Base-by-base conservation (phyloP, 2,329 filamentous ascomycete species). In the Fusarium tjaetaba region DNA sequence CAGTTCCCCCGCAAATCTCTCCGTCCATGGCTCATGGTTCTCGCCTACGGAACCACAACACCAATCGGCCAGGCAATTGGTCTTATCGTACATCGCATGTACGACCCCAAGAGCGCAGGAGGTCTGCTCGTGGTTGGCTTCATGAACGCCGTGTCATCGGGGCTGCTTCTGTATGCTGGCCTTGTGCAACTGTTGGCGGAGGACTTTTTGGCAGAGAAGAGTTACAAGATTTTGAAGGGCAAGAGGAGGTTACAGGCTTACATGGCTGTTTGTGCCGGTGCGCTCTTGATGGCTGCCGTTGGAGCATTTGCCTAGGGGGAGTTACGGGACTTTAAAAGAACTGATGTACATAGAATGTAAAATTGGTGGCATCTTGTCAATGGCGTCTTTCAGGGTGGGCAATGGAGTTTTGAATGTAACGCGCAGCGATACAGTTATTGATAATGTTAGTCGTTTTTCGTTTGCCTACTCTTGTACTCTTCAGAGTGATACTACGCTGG, bases 51-150 rank as follows among this genome's bases (percentile, higher is more conserved):
- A 26, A 86, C 88, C 66, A 94, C 92, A 3, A 97, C 94, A 1
- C 94, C 94, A 0, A 85, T 96, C 24, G 94, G 94, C 14, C 94
- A 97, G 80, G 94, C 93, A 3, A 93, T 97, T 62, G 94, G 94
- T 0, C 85, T 97, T 16, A 84, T 92, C 8, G 88, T 96, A 26
- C 93, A 96, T 81, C 91, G 90, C 41, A 84, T 96, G 72, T 97
- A 97, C 81, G 93, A 95, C 73, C 94, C 94, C 3, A 88, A 89
- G 76, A 94, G 92, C 76, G 88, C 94, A 78, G 89, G 90, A 1
- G 94, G 94, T 1, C 83, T 97, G 53, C 84, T 97, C 32, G 92
- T 96, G 84, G 94, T 97, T 11, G 94, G 94, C 13, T 90, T 95
- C 79, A 96, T 96, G 88, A 97, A 97, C 78, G 94, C 93, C 43